Evolutionary conservation across 352 stramenopile genomes (phyloP).

Genomic region (Phytophthora pisi): DNA sequence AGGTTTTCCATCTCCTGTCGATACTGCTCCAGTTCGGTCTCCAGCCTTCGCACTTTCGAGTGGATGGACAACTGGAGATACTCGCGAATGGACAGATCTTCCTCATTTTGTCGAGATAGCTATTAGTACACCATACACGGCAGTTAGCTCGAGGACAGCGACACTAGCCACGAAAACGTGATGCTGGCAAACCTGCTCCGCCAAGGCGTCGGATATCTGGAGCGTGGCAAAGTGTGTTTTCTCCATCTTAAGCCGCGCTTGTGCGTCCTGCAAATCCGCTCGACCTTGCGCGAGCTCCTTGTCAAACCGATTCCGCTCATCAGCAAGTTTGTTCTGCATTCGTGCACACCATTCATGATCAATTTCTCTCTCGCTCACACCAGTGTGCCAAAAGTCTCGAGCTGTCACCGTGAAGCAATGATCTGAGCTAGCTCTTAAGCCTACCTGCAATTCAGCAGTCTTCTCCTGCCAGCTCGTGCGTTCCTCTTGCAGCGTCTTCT

Average conservation of each 20-base stretch:
- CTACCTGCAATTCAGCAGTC: slow-evolving; percentile 35
- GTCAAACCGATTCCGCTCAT: slow-evolving; percentile 27
- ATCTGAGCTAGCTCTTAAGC: background rate
- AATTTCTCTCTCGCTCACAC: background rate
- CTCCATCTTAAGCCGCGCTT: slow-evolving; percentile 60
- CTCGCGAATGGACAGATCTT: slow-evolving; percentile 65
- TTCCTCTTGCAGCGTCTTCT: slow-evolving; percentile 58
- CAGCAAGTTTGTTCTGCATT: slow-evolving; percentile 12
- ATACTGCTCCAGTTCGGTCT: slow-evolving; percentile 43
- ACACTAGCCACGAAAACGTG: background rate
- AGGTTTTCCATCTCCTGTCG: slow-evolving; percentile 47
- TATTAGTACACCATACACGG: slow-evolving; percentile 1
- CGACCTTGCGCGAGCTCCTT: slow-evolving; percentile 33
- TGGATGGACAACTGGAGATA: slow-evolving; percentile 67
- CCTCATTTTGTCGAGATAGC: slow-evolving; percentile 55
- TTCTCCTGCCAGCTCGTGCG: slow-evolving; percentile 35
- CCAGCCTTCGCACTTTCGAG: slow-evolving; percentile 41
- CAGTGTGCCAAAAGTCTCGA: too few species aligned
- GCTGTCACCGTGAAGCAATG: too few species aligned
- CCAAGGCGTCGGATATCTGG: slow-evolving; percentile 66
- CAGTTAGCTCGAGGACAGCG: background rate
- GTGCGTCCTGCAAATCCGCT: slow-evolving; percentile 28
- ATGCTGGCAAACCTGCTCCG: slow-evolving; percentile 49
- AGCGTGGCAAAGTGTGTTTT: slow-evolving; percentile 67
- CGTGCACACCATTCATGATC: background rate